Base-by-base conservation (phyloP, 352 stramenopile species). In the Globisporangium spinosum region DNA sequence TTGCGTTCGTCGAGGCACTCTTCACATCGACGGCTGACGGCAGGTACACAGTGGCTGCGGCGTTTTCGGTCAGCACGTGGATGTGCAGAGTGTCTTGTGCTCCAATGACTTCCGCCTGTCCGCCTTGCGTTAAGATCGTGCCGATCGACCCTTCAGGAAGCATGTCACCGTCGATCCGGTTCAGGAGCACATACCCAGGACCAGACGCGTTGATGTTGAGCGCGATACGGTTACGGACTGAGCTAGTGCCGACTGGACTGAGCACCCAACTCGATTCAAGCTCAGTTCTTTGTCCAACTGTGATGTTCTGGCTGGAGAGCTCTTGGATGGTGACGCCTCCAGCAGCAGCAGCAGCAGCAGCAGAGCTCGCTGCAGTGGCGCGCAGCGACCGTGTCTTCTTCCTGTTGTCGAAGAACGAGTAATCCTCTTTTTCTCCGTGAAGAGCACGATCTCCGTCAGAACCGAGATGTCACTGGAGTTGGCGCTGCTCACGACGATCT, bases 391-490 rank as follows among this genome's bases (percentile, higher is more conserved):
- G 47, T 27, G 25, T 27, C 25, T 27, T 27, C 25, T 27, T 27
- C 25, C 25, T 27, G 25, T 27, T 27, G 25, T 27, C 25, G 25
- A 27, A 27, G 25, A 27, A 27, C 25, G 25, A 27, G 25, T 27
- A 27, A 2, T 27, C 25, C 2, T 27, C 25, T 27, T 27, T 27
- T 27, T 27, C 2, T 27, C 25, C 25, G 1, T 45, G 57, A 45
- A 45, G n/a, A 62, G 57, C 57, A 62, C 57, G 57, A 54, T 47
- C 57, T 62, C 57, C n/a, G 57, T 62, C n/a, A 62, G 57, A 35
- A 62, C 17, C 20, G 25, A n/a, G n/a, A 35, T 38, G 57, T 15
- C 34, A 34, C 34, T 55, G 20, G 6, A 15, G 47, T 55, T 35
- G 34, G n/a, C 32, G 22, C 57, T 62, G 35, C 57, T 62, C 57